Evolutionary conservation across 495 filamentous ascomycete genomes (phyloP).

Genomic region (Penicillium salamii): DNA sequence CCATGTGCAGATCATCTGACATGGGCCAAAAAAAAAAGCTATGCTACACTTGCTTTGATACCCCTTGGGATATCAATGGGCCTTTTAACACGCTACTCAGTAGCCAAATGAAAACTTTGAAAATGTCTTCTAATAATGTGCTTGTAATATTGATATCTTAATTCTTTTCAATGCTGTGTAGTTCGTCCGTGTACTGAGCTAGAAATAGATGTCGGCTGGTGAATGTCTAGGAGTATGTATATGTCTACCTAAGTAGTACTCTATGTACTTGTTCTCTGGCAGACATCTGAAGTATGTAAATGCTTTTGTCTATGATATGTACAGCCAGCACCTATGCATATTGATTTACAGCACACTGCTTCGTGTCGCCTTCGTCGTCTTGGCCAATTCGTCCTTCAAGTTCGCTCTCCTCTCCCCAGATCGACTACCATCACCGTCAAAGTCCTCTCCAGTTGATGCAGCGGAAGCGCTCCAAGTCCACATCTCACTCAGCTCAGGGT

Average conservation of each 20-base stretch:
- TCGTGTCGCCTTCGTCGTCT: slow-evolving; percentile 27
- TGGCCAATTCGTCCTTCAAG: slow-evolving; percentile 42
- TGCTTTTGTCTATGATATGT: not conserved
- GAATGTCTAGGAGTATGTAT: too few species aligned
- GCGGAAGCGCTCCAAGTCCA: slow-evolving; percentile 62
- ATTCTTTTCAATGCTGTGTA: not conserved
- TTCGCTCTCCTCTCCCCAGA: slow-evolving; percentile 26
- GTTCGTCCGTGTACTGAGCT: too few species aligned
- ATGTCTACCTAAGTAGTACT: too few species aligned
- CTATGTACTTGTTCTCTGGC: too few species aligned
- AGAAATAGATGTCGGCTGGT: too few species aligned
- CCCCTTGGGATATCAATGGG: slow-evolving; percentile 6
- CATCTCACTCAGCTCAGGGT: slow-evolving; percentile 55
- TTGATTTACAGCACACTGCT: slow-evolving; percentile 24
- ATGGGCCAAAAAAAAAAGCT: slow-evolving; percentile 28
- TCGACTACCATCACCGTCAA: slow-evolving; percentile 52
- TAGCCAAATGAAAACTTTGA: slow-evolving; percentile 17
- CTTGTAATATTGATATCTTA: too few species aligned
- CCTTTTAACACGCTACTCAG: slow-evolving; percentile 14
- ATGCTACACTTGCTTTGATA: slow-evolving; percentile 15
- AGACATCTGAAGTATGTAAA: too few species aligned
- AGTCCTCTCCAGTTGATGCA: slow-evolving; percentile 25
- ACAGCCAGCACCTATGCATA: not conserved
- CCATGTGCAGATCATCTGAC: slow-evolving; percentile 12
- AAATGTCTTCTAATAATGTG: not conserved